Base-by-base conservation (phyloP, 1,284 basidiomycete species). In the Filobasidium uniguttulatum region DNA sequence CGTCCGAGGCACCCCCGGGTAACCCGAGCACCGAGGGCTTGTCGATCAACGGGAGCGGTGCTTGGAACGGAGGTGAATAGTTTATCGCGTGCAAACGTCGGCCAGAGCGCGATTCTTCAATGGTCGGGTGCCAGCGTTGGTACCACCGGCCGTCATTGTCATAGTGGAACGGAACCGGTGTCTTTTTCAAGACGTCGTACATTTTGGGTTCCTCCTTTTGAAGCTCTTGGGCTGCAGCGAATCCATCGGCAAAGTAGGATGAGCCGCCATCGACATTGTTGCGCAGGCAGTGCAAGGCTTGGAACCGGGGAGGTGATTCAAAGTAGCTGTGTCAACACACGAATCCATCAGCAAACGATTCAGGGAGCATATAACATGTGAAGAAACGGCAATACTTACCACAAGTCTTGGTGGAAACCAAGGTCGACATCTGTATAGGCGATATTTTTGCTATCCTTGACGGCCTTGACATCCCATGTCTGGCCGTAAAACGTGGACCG, bases 61-160 rank as follows among this genome's bases (percentile, higher is more conserved):
- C 87, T 70, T 96, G 90, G 76, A 97, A 98, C 0, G 91, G 93
- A 0, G 93, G 93, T 3, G 85, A 84, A 69, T 94, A 97, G 69
- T 91, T 94, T 62, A 97, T 76, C 54, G 80, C 77, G 36, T 70
- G 69, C 55, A 86, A 74, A 28, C 22, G 36, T 3, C 53, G 17
- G 33, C 50, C 46, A 5, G 46, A 52, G 19, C 87, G 73, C 8
- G 45, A 36, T 19, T 48, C 46, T 58, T 88, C 77, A 61, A 97
- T 81, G 2, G 86, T 86, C 1, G 81, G 80, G 63, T 90, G 89
- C n/a, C 75, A 68, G 57, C 74, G 71, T 56, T 83, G 78, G n/a
- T 90, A 75, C 63, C 88, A 85, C 59, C 93, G 85, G 1, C 81
- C 81, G 60, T 87, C 87, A 61, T 91, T 93, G 62, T 87, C 77